These are phyloP conservation scores for Diaporthe vexans DNA, from an alignment of 2,329 filamentous ascomycete genomes.

Conservation along the genomic window DNA sequence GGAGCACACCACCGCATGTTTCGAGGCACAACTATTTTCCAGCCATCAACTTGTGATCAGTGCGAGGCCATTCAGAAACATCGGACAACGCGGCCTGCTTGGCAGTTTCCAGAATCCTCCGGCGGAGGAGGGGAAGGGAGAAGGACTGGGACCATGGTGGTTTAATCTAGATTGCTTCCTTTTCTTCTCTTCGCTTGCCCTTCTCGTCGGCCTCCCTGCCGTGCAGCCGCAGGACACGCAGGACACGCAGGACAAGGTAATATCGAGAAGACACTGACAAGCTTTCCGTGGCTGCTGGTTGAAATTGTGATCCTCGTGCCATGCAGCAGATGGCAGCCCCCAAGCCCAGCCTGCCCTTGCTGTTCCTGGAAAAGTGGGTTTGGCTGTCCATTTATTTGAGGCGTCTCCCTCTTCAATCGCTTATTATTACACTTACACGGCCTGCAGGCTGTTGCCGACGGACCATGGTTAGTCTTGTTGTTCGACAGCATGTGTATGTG, in stretches of 20 bases:
- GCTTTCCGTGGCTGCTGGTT: slow-evolving; percentile 8
- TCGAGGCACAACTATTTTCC: slow-evolving; percentile 24
- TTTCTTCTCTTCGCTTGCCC: neutral
- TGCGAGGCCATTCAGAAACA: slow-evolving; percentile 31
- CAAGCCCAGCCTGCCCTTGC: slow-evolving; percentile 1
- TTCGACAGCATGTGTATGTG: neutral
- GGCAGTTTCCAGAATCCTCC: slow-evolving; percentile 23
- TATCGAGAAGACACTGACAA: slow-evolving; percentile 3
- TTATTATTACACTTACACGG: slow-evolving; percentile 6
- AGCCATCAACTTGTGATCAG: slow-evolving; percentile 21
- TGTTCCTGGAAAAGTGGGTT: slow-evolving; percentile 32
- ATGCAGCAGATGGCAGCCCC: slow-evolving; percentile 12
- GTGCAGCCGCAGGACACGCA: no score
- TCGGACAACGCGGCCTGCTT: slow-evolving; percentile 23
- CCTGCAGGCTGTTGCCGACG: neutral
- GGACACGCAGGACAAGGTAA: neutral
- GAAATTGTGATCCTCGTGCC: slow-evolving; percentile 18
- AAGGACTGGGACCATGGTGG: neutral
- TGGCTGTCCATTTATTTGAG: slow-evolving; percentile 1
- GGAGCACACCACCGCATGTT: slow-evolving; percentile 20
- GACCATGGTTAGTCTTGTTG: neutral
- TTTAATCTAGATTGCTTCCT: slow-evolving; percentile 20
- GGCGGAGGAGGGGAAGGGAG: neutral
- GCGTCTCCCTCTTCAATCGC: slow-evolving; percentile 1
- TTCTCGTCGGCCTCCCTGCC: neutral